Conservation (phyloP, 345 rosid species). For the Triadica sebifera region DNA sequence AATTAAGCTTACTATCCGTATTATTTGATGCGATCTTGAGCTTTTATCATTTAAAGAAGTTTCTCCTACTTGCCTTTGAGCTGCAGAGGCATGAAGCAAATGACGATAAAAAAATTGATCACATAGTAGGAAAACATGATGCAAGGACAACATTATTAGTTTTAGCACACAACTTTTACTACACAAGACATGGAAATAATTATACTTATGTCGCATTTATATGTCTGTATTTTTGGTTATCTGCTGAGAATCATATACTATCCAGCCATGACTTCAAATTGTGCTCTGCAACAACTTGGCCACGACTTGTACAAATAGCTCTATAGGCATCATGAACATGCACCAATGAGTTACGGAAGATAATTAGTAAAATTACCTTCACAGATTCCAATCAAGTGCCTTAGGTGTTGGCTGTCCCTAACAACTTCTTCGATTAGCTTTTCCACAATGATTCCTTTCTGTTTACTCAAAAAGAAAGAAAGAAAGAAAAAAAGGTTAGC, state of each 20-base stretch:
- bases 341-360: background rate
- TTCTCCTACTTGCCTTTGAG: constrained; percentile 96
- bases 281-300: background rate
- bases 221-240: background rate
- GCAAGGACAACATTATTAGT: background rate
- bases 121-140: background rate
- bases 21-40: constrained; percentile 97
- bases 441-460: constrained; percentile 91
- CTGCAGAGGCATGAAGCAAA: constrained; percentile 50
- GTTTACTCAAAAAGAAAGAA: constrained; percentile 22
- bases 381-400: constrained; percentile 75
- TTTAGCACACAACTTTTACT: background rate
- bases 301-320: background rate
- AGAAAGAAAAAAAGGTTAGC: constrained; percentile 12
- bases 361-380: constrained; percentile 53
- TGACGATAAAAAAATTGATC: background rate
- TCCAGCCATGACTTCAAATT: background rate
- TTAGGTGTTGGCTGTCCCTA: constrained; percentile 67
- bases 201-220: background rate
- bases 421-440: constrained; percentile 81
- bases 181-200: background rate
- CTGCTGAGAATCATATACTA: background rate
- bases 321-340: background rate
- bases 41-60: constrained; percentile 88
- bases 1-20: constrained; percentile 67